A percentile compares a stretch with the other conserved stretches of the same genome.
phyloP scores from a whole-genome alignment of 179 eudicot species.

The Actinidia polygama region DNA sequence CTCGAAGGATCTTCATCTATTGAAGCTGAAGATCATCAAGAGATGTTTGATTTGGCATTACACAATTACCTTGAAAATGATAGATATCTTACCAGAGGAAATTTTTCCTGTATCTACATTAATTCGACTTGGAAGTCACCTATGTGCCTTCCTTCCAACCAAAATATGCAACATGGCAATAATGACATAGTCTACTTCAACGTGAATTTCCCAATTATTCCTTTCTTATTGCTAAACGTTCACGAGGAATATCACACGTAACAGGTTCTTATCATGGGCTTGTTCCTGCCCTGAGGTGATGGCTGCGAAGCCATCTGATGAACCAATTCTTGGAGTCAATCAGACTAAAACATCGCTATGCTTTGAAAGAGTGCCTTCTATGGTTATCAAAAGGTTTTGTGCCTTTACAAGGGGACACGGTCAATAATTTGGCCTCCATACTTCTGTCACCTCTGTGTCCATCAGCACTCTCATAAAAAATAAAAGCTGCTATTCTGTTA shows the following conservation, averaged over 20 bases:
- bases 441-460: constrained; percentile 81
- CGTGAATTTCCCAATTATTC: constrained; percentile 45
- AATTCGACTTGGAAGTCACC: constrained; percentile 86
- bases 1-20: constrained; percentile 67
- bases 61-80: constrained; percentile 73
- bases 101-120: constrained; percentile 72
- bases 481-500: constrained; percentile 72
- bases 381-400: constrained; percentile 46
- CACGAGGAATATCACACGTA: not conserved
- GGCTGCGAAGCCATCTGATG: constrained; percentile 82
- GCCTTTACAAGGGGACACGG: constrained; percentile 64
- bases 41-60: constrained; percentile 80
- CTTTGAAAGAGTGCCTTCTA: constrained; percentile 85
- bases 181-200: constrained; percentile 71
- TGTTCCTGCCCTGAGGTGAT: constrained; percentile 64
- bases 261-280: constrained; percentile 1
- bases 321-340: constrained; percentile 70
- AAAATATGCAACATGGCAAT: constrained; percentile 40
- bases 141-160: constrained; percentile 71
- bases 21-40: constrained; percentile 84
- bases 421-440: constrained; percentile 67
- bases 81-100: constrained; percentile 82
- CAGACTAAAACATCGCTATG: constrained; percentile 77
- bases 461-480: constrained; percentile 78
- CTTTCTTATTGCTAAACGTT: constrained; percentile 12